Evolutionary conservation across 495 filamentous ascomycete species (phyloP).

Genomic region (Acidiella bohemica): DNA sequence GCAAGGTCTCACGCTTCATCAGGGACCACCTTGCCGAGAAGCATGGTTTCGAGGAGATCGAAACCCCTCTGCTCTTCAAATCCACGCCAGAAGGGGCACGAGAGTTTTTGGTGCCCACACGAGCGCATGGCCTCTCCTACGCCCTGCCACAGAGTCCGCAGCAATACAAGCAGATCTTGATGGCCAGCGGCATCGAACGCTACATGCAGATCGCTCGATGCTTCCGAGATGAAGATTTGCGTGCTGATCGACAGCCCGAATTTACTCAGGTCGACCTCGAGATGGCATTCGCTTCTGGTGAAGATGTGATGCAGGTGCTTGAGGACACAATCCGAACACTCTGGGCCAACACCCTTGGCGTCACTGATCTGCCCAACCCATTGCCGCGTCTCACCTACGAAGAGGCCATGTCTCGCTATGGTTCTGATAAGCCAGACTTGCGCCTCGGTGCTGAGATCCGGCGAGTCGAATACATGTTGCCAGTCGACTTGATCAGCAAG

Average conservation of each 20-base stretch:
- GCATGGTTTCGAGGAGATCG: slow-evolving; percentile 58
- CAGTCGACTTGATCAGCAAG: slow-evolving; percentile 53
- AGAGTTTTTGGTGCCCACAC: slow-evolving; percentile 89
- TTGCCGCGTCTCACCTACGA: slow-evolving; percentile 58
- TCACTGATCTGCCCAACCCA: slow-evolving; percentile 20
- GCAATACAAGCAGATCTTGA: slow-evolving; percentile 96
- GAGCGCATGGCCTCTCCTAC: slow-evolving; percentile 62
- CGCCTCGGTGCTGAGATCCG: slow-evolving; percentile 50
- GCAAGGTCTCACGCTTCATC: slow-evolving; percentile 37
- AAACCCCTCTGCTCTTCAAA: slow-evolving; percentile 91
- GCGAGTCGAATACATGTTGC: slow-evolving; percentile 46
- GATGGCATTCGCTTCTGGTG: slow-evolving; percentile 65
- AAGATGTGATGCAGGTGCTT: slow-evolving; percentile 58
- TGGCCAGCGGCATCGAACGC: slow-evolving; percentile 67
- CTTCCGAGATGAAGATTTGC: slow-evolving; percentile 88
- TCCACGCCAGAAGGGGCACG: slow-evolving; percentile 92
- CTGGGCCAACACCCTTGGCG: slow-evolving; percentile 32
- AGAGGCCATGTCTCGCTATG: slow-evolving; percentile 66
- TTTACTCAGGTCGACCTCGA: slow-evolving; percentile 96
- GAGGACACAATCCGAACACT: slow-evolving; percentile 50
- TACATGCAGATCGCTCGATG: slow-evolving; percentile 93
- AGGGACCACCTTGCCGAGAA: slow-evolving; percentile 37
- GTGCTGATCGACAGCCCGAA: slow-evolving; percentile 89
- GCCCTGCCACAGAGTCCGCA: slow-evolving; percentile 92
- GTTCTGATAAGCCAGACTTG: slow-evolving; percentile 85